phyloP scores from a whole-genome alignment of 805 yeast genomes.

The Pichia eremophila region DNA sequence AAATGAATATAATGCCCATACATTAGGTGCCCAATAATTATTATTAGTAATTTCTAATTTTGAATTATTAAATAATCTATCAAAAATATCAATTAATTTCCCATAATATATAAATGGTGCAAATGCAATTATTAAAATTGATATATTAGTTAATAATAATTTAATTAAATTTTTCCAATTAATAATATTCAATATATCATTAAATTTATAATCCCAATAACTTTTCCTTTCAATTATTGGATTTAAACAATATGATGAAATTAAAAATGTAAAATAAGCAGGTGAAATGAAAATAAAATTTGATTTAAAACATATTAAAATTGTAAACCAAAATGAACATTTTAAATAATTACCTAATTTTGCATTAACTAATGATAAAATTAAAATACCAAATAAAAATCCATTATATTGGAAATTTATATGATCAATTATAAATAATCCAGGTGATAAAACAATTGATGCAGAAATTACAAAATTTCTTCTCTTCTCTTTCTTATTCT shows the following conservation, averaged over 20 bases:
- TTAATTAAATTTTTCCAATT: slow-evolving; percentile 52
- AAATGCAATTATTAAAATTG: slow-evolving; percentile 60
- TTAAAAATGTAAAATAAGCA: slow-evolving; percentile 72
- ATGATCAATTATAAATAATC: slow-evolving; percentile 83
- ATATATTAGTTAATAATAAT: slow-evolving; percentile 53
- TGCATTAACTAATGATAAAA: slow-evolving; percentile 67
- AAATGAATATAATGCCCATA: slow-evolving; percentile 92
- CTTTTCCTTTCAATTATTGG: slow-evolving; percentile 10
- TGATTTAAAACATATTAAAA: slow-evolving; percentile 85
- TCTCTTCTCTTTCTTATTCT: slow-evolving; percentile 27
- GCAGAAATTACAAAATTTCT: slow-evolving; percentile 69
- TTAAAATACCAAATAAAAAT: slow-evolving; percentile 76
- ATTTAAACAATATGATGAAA: slow-evolving; percentile 64
- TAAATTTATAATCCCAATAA: slow-evolving; percentile 19
- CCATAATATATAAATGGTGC: slow-evolving; percentile 62
- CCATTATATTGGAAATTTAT: slow-evolving; percentile 97
- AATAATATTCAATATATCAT: slow-evolving; percentile 16
- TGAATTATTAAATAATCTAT: slow-evolving; percentile 61
- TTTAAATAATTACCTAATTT: slow-evolving; percentile 43
- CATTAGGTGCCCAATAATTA: slow-evolving; percentile 98
- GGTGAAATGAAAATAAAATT: slow-evolving; percentile 91
- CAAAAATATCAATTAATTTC: slow-evolving; percentile 54
- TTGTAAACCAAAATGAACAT: slow-evolving; percentile 64
- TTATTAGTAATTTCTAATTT: slow-evolving; percentile 93
- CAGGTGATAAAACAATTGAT: slow-evolving; percentile 81